These are phyloP conservation scores for Pleodorina starrii DNA, from an alignment of 139 green algal genomes.

Conservation along the genomic window DNA sequence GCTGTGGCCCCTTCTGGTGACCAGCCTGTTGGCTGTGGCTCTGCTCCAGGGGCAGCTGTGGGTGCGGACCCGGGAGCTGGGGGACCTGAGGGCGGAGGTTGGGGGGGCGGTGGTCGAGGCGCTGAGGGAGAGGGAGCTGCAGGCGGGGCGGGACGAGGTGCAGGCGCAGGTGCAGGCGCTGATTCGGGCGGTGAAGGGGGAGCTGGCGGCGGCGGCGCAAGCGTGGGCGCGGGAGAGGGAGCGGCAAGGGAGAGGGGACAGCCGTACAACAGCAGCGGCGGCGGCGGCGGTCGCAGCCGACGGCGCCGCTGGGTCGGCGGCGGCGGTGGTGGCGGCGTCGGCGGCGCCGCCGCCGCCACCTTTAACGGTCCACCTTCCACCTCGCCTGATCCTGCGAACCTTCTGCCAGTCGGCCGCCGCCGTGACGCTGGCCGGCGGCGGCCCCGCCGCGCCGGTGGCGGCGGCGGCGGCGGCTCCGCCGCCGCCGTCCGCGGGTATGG, in stretches of 20 bases:
- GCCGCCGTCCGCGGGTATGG: neutral
- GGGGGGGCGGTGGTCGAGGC: neutral
- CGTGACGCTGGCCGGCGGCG: neutral
- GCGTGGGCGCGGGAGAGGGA: too few species aligned
- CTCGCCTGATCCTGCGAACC: neutral
- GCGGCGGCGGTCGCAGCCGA: neutral
- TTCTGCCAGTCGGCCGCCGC: neutral
- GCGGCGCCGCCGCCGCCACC: too few species aligned
- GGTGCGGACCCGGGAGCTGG: neutral
- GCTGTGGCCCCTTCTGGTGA: constrained; percentile 12
- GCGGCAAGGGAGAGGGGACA: neutral
- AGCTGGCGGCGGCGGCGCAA: neutral
- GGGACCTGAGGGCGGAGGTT: constrained; percentile 16
- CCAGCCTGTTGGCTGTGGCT: constrained; percentile 4
- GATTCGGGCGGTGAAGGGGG: neutral
- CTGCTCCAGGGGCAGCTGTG: constrained; percentile 18
- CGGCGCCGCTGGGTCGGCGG: neutral
- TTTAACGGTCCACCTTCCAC: neutral
- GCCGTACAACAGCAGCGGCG: neutral
- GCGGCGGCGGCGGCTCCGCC: neutral
- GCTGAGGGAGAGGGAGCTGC: neutral
- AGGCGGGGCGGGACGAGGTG: neutral
- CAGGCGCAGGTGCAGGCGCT: neutral
- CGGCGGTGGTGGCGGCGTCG: neutral
- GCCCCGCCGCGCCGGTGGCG: neutral